Conservation (phyloP, 768 basidiomycete species). For the Leccinum broughii region DNA sequence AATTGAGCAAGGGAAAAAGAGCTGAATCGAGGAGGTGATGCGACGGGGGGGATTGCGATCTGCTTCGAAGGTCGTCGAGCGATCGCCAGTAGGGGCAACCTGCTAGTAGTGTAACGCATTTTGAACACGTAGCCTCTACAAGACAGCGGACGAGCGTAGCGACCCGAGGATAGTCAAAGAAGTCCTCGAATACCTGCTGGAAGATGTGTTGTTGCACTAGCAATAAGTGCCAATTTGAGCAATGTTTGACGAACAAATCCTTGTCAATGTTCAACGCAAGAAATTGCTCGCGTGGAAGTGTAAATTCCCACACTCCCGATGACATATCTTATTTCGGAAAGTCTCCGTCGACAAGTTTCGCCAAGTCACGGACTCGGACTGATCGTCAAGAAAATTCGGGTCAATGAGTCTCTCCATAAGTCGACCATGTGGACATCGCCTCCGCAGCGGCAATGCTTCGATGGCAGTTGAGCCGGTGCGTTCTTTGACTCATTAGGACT, state of each 20-base stretch:
- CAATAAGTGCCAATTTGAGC: background rate
- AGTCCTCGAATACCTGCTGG: background rate
- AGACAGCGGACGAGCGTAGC: too few species aligned
- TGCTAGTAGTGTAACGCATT: conserved; percentile 5
- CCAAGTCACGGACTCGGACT: background rate
- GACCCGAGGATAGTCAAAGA: background rate
- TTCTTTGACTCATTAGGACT: background rate
- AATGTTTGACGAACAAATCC: background rate
- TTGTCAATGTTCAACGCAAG: background rate
- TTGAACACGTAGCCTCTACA: background rate
- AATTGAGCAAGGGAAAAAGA: background rate
- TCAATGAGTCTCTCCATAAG: too few species aligned
- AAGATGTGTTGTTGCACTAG: background rate
- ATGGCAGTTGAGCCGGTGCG: background rate
- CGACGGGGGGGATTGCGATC: background rate
- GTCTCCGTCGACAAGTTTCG: conserved; percentile 2
- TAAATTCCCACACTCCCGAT: conserved; percentile 18
- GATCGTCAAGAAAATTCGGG: background rate
- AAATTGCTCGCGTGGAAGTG: background rate
- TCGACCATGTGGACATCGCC: too few species aligned
- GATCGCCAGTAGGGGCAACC: background rate
- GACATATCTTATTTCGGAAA: conserved; percentile 25
- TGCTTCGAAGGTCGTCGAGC: conserved; percentile 8
- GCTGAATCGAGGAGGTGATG: background rate
- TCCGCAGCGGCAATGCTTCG: too few species aligned